Conservation (phyloP, 176 grass and related monocot genomes). For the Aegilops bicornis region DNA sequence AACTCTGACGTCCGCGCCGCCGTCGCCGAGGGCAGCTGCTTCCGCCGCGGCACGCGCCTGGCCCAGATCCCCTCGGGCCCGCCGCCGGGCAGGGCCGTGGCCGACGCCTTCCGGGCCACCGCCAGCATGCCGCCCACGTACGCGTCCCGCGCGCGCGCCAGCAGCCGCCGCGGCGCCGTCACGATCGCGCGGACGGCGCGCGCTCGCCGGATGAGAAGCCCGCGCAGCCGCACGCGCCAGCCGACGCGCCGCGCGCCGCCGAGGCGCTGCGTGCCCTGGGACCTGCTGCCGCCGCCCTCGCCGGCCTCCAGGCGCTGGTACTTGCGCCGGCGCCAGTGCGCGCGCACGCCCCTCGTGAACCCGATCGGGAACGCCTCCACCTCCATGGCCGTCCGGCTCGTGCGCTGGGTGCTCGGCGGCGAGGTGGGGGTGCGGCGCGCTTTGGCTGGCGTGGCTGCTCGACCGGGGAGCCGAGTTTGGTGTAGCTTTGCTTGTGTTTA, state of each 20-base stretch:
- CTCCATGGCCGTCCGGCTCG: slow-evolving; percentile 24
- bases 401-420: not conserved
- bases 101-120: slow-evolving; percentile 43
- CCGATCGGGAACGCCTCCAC: slow-evolving; percentile 56
- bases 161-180: not conserved
- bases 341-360: slow-evolving; percentile 63
- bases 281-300: not conserved
- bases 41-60: slow-evolving; percentile 42
- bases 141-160: slow-evolving; percentile 59
- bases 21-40: not conserved
- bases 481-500: not conserved
- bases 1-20: slow-evolving; percentile 14
- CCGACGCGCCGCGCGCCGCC: slow-evolving; percentile 25
- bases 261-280: slow-evolving; percentile 26
- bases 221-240: slow-evolving; percentile 15
- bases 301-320: slow-evolving; percentile 51
- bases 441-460: not conserved
- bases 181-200: slow-evolving; percentile 31
- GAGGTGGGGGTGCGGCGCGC: not conserved
- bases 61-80: slow-evolving; percentile 39
- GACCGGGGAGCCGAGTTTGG: not conserved
- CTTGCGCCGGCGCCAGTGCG: slow-evolving; percentile 64
- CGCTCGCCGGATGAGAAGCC: slow-evolving; percentile 41
- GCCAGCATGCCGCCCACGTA: slow-evolving; percentile 72
- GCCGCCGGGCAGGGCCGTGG: slow-evolving; percentile 15